phyloP scores from a whole-genome alignment of 768 basidiomycete species.

The Mycena rebaudengoi region DNA sequence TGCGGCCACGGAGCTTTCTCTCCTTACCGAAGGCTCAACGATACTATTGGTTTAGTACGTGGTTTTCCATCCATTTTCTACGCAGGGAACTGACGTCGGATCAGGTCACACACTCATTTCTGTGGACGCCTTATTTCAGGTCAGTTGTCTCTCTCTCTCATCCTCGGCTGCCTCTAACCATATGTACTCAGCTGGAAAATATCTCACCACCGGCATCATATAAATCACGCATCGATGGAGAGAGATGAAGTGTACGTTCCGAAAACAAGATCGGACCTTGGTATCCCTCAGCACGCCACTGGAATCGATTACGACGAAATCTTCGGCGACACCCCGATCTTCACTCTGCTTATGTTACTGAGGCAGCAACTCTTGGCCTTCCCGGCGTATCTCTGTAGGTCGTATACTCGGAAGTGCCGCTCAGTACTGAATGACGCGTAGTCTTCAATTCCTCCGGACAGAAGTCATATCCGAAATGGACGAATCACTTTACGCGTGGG shows the following conservation, averaged over 20 bases:
- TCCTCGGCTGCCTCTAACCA: too few relatives aligned
- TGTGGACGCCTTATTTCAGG: constrained; percentile 61
- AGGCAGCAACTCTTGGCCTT: constrained; percentile 52
- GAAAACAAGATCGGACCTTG: constrained; percentile 64
- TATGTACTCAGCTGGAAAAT: constrained; percentile 62
- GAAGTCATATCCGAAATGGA: constrained; percentile 46
- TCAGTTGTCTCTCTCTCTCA: neutral
- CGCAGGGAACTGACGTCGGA: too few relatives aligned
- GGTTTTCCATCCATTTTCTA: neutral
- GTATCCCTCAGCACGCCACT: constrained; percentile 46
- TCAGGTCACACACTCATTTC: constrained; percentile 53
- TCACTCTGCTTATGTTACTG: constrained; percentile 48
- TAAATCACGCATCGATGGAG: constrained; percentile 61
- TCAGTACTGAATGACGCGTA: constrained; percentile 15
- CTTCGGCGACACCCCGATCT: constrained; percentile 53
- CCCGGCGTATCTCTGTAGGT: constrained; percentile 50
- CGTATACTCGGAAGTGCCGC: constrained; percentile 11
- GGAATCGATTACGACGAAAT: constrained; percentile 42
- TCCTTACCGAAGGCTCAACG: constrained; percentile 54
- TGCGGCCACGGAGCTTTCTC: constrained; percentile 69
- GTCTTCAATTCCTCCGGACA: constrained; percentile 50
- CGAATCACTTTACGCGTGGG: constrained; percentile 50
- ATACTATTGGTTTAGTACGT: constrained; percentile 60
- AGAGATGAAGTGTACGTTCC: constrained; percentile 69
- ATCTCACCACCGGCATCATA: constrained; percentile 62